A percentile compares a stretch with the other conserved stretches of the same genome.
These are phyloP conservation scores for Solanum hybrid DNA, from an alignment of 305 asterid genomes.

Conservation along the genomic window DNA sequence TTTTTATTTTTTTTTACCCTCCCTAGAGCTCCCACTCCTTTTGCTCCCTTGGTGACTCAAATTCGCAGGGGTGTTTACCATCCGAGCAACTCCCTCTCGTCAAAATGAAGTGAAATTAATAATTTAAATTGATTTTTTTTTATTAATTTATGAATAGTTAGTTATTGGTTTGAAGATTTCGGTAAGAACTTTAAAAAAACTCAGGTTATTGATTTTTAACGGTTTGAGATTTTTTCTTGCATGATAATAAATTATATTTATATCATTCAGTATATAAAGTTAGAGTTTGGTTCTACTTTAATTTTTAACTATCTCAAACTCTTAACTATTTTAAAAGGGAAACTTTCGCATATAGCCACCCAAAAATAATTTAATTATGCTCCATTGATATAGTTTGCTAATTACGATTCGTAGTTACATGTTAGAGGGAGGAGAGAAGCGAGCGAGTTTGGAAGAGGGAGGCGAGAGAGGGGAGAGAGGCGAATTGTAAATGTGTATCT, in stretches of 20 bases:
- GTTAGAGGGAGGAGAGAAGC: background rate
- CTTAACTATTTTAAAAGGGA: rapidly evolving
- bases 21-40: too few species aligned
- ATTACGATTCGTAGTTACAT: background rate
- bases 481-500: background rate
- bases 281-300: background rate
- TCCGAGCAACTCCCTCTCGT: too few species aligned
- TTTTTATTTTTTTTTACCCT: too few species aligned
- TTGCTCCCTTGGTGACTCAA: too few species aligned
- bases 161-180: background rate
- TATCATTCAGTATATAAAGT: background rate
- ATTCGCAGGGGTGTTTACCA: too few species aligned
- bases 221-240: background rate
- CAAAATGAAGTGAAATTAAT: too few species aligned
- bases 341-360: too few species aligned
- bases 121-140: background rate
- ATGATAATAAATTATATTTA: background rate
- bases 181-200: background rate
- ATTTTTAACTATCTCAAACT: background rate
- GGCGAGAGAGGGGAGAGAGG: background rate
- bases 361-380: too few species aligned
- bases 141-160: too few species aligned
- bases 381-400: rapidly evolving
- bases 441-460: background rate
- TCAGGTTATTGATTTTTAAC: background rate